Evolutionary conservation across 1,139 yeast genomes (phyloP), one percentile per base, ranked within the genome.

Genomic region (Lodderomyces pseudojiufengensis): DNA sequence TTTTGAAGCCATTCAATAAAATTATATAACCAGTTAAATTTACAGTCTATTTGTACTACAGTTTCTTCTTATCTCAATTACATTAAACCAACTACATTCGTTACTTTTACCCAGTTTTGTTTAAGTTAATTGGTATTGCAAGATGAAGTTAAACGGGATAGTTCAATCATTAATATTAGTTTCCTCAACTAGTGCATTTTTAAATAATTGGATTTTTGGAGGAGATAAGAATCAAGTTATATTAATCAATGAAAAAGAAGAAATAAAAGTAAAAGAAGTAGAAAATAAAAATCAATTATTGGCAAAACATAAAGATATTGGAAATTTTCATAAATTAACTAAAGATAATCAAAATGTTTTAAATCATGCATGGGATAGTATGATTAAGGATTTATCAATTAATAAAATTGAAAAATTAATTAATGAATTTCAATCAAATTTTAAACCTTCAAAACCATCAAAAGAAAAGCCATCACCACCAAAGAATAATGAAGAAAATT

Each of bases 321-420:
- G 23, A 8, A 13, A 38, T 28, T 39, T 37, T 20, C 27, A 39
- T 10, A 38, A 36, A 21, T 37, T 43, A n/a, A 35, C 33, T 16
- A 26, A 31, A 23, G 29, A 13, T 11, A 4, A 29, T 4, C 41
- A 36, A n/a, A n/a, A 21, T 10, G 29, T 32, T 3, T 38, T 38
- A 26, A 21, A 15, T 7, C 24, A 15, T n/a, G 35, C 34, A 22
- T 64, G 70, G 70, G 45, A 48, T 7, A 47, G 46, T 4, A 49
- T 63, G 49, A 45, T 52, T 29, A 35, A 37, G 11, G 37, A 49
- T 11, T 49, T 54, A 29, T 40, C 54, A 12, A 41, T 50, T 1
- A 35, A 41, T 2, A 43, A 44, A 26, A 50, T 61, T 25, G 39
- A 46, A 11, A 40, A 43, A 23, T 51, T 52, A 31, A 36, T 61